Base-by-base conservation (phyloP, 23 red algal genomes). In the Chondrus crispus region DNA sequence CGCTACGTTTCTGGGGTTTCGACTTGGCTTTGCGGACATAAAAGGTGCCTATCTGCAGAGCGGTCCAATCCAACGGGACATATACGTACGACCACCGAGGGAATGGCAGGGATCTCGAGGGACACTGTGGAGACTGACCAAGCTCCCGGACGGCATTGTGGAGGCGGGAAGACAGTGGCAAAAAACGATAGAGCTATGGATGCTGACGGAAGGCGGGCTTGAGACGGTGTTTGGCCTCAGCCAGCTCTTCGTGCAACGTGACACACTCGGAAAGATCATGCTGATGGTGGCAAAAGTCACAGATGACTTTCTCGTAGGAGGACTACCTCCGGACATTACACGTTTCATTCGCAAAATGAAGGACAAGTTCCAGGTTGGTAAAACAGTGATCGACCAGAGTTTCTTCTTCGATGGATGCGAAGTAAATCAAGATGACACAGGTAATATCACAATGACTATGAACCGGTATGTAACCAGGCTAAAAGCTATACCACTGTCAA, bases 361-460 rank as follows among this genome's bases (percentile, higher is more conserved):
- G 60, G 35, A 66, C 26, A 66, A 32, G 35, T 66, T 66, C 18
- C 9, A 32, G 6, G 60, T 66, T 9, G 60, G 60, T 9, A 66
- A 66, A 32, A 66, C 35, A 9, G 35, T 32, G 35, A 32, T 32
- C 8, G 1, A 32, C 5, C 0, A 22, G 8, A 19, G 26, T 66
- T 32, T 32, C 35, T 22, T 66, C 7, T 82, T 82, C 53, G 46
- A 51, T 46, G 46, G 78, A 54, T 82, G 78, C 26, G 47, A 57
- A 16, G 57, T 82, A 33, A 9, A 62, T 13, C 28, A 19, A 11
- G 18, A 0, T 7, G 46, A 46, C 8, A 22, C 52, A 7, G 78
- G 78, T 5, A 60, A 51, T 24, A 32, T 87, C n/a, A 87, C 32
- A 39, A 20, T 87, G 16, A 28, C 60, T 66, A 87, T 87, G 82